Evolutionary conservation across 1,139 yeast species (phyloP).

Genomic region (Candida gigantensis): DNA sequence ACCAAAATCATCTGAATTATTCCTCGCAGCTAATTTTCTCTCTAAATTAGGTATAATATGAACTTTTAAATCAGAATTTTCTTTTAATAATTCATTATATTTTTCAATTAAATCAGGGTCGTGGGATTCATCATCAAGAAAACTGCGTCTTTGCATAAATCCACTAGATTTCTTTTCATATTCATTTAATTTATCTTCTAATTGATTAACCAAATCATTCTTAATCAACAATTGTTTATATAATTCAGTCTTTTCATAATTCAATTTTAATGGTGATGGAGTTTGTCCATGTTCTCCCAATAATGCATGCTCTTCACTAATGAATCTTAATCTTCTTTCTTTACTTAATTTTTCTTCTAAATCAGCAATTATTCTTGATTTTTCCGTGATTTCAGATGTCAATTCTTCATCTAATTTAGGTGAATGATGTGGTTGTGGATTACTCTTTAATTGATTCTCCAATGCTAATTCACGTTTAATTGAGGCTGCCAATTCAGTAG

Average conservation of each 20-base stretch:
- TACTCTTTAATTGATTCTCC: constrained; percentile 45
- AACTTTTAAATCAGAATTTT: constrained; percentile 45
- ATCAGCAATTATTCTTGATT: constrained; percentile 49
- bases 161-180: constrained; percentile 15
- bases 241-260: constrained; percentile 57
- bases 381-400: constrained; percentile 37
- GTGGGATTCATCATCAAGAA: background rate
- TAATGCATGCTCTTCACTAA: constrained; percentile 70
- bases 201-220: constrained; percentile 47
- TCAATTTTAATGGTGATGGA: constrained; percentile 57
- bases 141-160: background rate
- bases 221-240: constrained; percentile 48
- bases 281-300: constrained; percentile 54
- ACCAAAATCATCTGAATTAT: constrained; percentile 16
- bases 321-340: constrained; percentile 63
- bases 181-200: constrained; percentile 44
- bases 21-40: constrained; percentile 17
- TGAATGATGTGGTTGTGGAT: constrained; percentile 6
- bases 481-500: constrained; percentile 71
- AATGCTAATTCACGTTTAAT: constrained; percentile 64
- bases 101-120: constrained; percentile 33
- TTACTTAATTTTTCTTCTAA: constrained; percentile 60
- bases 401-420: constrained; percentile 7
- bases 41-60: constrained; percentile 45
- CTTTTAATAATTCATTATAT: constrained; percentile 40